Evolutionary conservation across 2,329 filamentous ascomycete species (phyloP).

Genomic region (Aspergillus chevalieri): DNA sequence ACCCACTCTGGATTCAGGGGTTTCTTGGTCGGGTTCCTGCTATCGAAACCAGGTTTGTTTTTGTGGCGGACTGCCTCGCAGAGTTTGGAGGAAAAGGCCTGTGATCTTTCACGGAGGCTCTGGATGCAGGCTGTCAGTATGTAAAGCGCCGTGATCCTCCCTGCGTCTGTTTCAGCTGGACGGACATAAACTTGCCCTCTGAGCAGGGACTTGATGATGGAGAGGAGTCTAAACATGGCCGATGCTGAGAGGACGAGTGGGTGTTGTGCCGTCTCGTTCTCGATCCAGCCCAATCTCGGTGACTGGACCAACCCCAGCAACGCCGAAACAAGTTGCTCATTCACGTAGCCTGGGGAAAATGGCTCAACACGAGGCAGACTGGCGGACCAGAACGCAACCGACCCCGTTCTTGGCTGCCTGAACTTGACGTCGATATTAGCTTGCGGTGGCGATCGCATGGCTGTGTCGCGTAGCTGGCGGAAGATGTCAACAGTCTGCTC

Average conservation of each 20-base stretch:
- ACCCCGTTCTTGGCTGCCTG: constrained; percentile 3
- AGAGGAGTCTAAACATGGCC: constrained; percentile 11
- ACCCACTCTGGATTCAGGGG: constrained; percentile 10
- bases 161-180: constrained; percentile 3
- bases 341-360: constrained; percentile 2
- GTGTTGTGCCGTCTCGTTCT: not conserved
- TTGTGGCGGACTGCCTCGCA: constrained; percentile 9
- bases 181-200: constrained; percentile 7
- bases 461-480: constrained; percentile 1
- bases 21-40: not conserved
- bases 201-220: constrained; percentile 10
- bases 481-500: not conserved
- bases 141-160: constrained; percentile 10
- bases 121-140: constrained; percentile 11
- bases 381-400: constrained; percentile 7
- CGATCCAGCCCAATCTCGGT: constrained; percentile 2
- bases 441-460: not conserved
- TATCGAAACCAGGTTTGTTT: not conserved
- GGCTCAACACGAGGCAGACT: constrained; percentile 1
- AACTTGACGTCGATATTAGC: constrained; percentile 10
- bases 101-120: constrained; percentile 13
- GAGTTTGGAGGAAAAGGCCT: constrained; percentile 8
- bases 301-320: constrained; percentile 4
- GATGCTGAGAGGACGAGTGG: constrained; percentile 8
- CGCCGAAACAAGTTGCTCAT: constrained; percentile 4